These are phyloP conservation scores for Syzygium aqueum DNA, from an alignment of 345 rosid species.

Conservation along the genomic window DNA sequence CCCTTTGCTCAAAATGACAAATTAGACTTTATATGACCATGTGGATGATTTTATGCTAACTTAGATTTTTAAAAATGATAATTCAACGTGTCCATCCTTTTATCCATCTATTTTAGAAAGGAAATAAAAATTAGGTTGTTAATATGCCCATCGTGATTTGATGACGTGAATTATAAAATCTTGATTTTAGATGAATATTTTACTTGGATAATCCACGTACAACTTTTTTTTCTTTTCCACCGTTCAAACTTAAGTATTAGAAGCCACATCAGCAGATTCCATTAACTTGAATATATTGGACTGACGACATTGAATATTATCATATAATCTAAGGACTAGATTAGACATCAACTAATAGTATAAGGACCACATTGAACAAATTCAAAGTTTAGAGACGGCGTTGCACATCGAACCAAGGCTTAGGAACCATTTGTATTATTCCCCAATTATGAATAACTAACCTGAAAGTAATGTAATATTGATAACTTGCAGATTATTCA, in stretches of 20 bases:
- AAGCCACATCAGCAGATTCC: background rate
- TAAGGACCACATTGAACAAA: background rate
- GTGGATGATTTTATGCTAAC: too few species aligned
- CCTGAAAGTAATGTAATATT: background rate
- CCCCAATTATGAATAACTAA: background rate
- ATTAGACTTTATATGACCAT: too few species aligned
- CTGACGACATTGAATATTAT: background rate
- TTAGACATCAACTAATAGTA: background rate
- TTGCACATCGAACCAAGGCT: background rate
- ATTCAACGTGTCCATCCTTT: background rate
- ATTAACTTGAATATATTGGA: background rate
- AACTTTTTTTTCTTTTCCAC: background rate
- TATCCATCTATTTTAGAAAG: background rate
- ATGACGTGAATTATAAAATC: background rate
- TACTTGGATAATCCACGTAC: background rate
- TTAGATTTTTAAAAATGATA: background rate
- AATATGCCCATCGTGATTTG: background rate
- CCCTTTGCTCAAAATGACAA: too few species aligned
- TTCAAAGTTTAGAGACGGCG: rapidly evolving
- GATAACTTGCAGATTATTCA: background rate
- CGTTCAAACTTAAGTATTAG: background rate
- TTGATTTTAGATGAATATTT: background rate
- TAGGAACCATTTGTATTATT: background rate
- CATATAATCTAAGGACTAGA: background rate
- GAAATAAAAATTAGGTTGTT: background rate